Percentiles rank a stretch among this genome's conserved stretches.
Evolutionary conservation across 768 basidiomycete genomes (phyloP).

Genomic region (Suillus weaverae): DNA sequence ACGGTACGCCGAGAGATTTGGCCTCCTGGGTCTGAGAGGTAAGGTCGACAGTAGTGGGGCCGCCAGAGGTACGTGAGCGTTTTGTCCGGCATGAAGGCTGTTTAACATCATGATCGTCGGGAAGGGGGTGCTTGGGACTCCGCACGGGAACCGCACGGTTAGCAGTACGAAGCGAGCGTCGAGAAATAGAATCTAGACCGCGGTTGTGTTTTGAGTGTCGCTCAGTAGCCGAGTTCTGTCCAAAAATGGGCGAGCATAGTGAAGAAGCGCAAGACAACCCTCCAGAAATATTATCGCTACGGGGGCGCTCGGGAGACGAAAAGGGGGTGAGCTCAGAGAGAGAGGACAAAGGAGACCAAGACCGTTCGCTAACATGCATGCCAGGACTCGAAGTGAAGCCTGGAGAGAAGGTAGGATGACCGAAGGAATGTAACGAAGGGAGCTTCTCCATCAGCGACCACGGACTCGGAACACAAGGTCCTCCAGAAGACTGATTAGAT

Average conservation of each 20-base stretch:
- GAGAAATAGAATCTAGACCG: neutral
- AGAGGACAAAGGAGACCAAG: constrained; percentile 25
- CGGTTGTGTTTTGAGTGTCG: neutral
- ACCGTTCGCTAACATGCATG: constrained; percentile 14
- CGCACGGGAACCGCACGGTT: neutral
- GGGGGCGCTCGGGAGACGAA: constrained; percentile 23
- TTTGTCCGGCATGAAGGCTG: neutral
- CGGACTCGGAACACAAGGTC: constrained; percentile 12
- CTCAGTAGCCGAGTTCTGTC: neutral
- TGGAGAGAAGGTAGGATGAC: constrained; percentile 10
- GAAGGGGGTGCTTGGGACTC: neutral
- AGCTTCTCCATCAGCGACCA: constrained; percentile 31
- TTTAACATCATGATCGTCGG: neutral
- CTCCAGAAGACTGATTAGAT: constrained; percentile 11
- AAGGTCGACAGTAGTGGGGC: neutral
- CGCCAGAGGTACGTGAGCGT: neutral
- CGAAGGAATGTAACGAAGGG: constrained; percentile 22
- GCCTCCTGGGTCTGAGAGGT: neutral
- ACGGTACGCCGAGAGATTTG: neutral
- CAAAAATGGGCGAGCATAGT: neutral
- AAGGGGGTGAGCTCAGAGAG: constrained; percentile 32
- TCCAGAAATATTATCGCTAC: neutral
- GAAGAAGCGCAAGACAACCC: neutral
- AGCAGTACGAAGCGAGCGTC: neutral
- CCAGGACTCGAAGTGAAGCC: neutral